A percentile compares a stretch with the other conserved stretches of the same genome.
These are phyloP conservation scores for Quercus glauca DNA, from an alignment of 306 rosid species.

Conservation along the genomic window DNA sequence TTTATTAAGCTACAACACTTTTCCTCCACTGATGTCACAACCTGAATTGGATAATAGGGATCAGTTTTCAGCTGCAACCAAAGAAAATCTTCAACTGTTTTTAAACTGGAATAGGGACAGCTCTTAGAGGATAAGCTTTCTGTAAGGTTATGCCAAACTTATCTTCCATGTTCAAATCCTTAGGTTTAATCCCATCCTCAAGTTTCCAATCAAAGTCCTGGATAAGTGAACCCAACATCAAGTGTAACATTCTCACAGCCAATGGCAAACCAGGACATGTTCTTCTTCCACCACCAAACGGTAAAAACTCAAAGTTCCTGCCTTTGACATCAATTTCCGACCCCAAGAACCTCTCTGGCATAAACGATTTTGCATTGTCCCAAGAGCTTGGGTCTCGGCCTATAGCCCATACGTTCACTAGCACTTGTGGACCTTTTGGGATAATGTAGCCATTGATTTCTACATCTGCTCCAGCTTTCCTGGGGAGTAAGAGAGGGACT, in stretches of 20 bases:
- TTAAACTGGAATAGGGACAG: constrained; percentile 22
- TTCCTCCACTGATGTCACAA: no score
- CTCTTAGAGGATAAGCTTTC: constrained; percentile 39
- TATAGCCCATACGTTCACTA: constrained; percentile 30
- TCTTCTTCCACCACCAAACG: constrained; percentile 53
- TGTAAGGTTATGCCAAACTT: constrained; percentile 26
- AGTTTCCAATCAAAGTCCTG: no score
- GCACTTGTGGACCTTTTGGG: constrained; percentile 21
- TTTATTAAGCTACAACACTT: no score
- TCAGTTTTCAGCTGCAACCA: no score
- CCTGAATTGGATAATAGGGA: no score
- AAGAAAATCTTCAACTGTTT: background rate
- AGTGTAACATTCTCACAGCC: background rate
- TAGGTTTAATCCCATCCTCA: no score
- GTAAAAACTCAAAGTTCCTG: constrained; percentile 40
- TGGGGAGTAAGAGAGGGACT: constrained; percentile 13
- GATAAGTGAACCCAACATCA: no score
- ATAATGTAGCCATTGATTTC: constrained; percentile 16
- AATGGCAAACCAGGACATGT: constrained; percentile 47
- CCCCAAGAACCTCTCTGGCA: constrained; percentile 54
- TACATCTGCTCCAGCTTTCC: constrained; percentile 14
- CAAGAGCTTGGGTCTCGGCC: background rate
- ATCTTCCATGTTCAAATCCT: no score
- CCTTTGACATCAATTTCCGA: constrained; percentile 43
- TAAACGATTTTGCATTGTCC: constrained; percentile 13